Evolutionary conservation across 2,329 filamentous ascomycete species (phyloP).

Genomic region (Zelopaecilomyces penicillatus): DNA sequence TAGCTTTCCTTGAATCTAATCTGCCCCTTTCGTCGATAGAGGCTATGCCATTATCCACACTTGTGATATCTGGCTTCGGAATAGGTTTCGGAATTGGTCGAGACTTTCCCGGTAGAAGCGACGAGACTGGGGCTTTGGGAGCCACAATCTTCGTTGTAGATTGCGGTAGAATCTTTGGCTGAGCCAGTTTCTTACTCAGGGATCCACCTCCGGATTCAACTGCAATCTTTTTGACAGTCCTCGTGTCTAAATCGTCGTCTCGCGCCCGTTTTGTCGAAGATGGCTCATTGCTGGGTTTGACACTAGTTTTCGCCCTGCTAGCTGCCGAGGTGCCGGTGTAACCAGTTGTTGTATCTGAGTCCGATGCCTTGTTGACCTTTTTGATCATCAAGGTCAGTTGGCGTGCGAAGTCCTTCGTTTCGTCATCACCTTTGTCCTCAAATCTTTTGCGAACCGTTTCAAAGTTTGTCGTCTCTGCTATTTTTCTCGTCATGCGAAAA

Average conservation of each 20-base stretch:
- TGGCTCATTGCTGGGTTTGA: conserved; percentile 21
- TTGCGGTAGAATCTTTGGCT: conserved; percentile 24
- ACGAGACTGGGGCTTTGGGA: conserved; percentile 22
- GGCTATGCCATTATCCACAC: conserved; percentile 18
- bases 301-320: conserved; percentile 26
- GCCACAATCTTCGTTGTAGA: conserved; percentile 20
- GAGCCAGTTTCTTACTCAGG: conserved; percentile 32
- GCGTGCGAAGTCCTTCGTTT: conserved; percentile 53
- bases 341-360: conserved; percentile 27
- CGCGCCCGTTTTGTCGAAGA: conserved; percentile 27
- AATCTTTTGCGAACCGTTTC: conserved; percentile 55
- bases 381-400: conserved; percentile 44
- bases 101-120: conserved; percentile 41
- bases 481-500: conserved; percentile 53
- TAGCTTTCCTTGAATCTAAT: conserved; percentile 17
- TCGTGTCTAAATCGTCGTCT: conserved; percentile 32
- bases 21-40: conserved; percentile 25
- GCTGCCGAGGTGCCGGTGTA: conserved; percentile 32
- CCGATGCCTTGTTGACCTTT: conserved; percentile 28
- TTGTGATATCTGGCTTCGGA: conserved; percentile 26
- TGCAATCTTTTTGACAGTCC: conserved; percentile 34
- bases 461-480: conserved; percentile 57
- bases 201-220: conserved; percentile 29
- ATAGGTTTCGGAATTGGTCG: conserved; percentile 35
- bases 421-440: conserved; percentile 55